A percentile compares a stretch with the other conserved stretches of the same genome.
phyloP scores from a whole-genome alignment of 495 filamentous ascomycete genomes.

The Lindgomyces ingoldianus region DNA sequence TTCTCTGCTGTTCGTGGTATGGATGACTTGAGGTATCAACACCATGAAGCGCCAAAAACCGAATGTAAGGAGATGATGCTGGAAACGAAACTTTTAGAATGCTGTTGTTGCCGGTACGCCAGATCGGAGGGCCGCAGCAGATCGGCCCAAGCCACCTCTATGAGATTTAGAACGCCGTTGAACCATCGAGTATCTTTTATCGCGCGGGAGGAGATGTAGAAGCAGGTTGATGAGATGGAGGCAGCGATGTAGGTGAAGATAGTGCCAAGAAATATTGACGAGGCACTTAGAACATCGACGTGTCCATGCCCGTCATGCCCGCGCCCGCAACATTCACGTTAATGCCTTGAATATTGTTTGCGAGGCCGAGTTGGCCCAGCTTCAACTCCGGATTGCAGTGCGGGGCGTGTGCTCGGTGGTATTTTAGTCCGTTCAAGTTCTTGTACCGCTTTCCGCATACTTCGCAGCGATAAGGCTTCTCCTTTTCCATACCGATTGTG shows the following conservation, averaged over 20 bases:
- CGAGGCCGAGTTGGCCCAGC: slow-evolving; percentile 33
- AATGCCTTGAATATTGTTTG: slow-evolving; percentile 39
- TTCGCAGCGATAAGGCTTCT: slow-evolving; percentile 97
- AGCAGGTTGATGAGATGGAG: background rate
- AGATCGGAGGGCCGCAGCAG: background rate
- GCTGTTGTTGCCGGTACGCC: slow-evolving; percentile 12
- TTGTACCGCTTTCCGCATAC: slow-evolving; percentile 98
- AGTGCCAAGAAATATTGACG: too few relatives aligned
- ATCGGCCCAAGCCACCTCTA: background rate
- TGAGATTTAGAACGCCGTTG: background rate
- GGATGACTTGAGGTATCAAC: background rate
- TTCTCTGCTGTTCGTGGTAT: slow-evolving; percentile 15
- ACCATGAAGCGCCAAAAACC: slow-evolving; percentile 14
- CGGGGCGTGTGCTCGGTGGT: slow-evolving; percentile 46
- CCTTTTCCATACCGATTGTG: slow-evolving; percentile 98
- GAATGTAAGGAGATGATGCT: slow-evolving; percentile 24
- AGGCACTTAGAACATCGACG: slow-evolving; percentile 40
- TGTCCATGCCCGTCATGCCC: slow-evolving; percentile 43
- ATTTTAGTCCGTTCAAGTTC: slow-evolving; percentile 74
- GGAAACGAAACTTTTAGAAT: slow-evolving; percentile 12
- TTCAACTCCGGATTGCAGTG: slow-evolving; percentile 48
- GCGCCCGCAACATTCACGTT: slow-evolving; percentile 48
- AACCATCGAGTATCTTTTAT: background rate
- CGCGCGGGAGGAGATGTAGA: background rate
- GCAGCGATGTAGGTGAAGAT: background rate